Base-by-base conservation (phyloP, 1,284 basidiomycete species). In the Tilletia horrida region DNA sequence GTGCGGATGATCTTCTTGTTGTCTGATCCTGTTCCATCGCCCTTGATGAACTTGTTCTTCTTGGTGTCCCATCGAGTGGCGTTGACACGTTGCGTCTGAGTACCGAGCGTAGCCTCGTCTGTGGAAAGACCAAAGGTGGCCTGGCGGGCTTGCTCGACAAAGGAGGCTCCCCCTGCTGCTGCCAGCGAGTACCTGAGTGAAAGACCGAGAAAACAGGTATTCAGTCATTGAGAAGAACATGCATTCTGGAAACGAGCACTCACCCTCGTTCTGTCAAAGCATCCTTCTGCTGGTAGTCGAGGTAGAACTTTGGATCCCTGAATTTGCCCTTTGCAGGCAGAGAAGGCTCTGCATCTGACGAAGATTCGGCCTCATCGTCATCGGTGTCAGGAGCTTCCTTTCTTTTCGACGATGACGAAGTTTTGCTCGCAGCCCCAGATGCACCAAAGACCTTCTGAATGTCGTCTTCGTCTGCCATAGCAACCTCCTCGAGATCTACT, bases 1-100 rank as follows among this genome's bases (percentile, higher is more conserved):
- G 93, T 93, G 72, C 88, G 89, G 74, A 99, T 91, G 74, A 98
- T 86, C 83, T 97, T 97, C 76, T 95, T 86, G 82, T 97, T 97
- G 82, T 97, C 93, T 3, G 91, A 88, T 3, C 94, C 93, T 40
- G 85, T 86, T 11, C 91, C 91, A 48, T 89, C 88, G 7, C 92
- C 93, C 74, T 90, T 88, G 48, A 96, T 85, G 74, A 97, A 97
- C 77, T 91, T 93, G 82, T 97, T 97, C 84, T 93, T 95, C 84
- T 95, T 97, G 76, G 91, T 90, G 83, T 97, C 94, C 96, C 96
- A 99, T 40, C 84, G 88, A 67, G 87, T 86, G 14, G 87, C 85
- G 35, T 86, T 85, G 63, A 79, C 67, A 23, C 84, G 18, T 83
- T 83, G 48, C 1, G 69, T 63, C 40, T 76, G 72, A 9, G 73